Evolutionary conservation across 768 basidiomycete species (phyloP).

Genomic region (Leccinum uliginosum): DNA sequence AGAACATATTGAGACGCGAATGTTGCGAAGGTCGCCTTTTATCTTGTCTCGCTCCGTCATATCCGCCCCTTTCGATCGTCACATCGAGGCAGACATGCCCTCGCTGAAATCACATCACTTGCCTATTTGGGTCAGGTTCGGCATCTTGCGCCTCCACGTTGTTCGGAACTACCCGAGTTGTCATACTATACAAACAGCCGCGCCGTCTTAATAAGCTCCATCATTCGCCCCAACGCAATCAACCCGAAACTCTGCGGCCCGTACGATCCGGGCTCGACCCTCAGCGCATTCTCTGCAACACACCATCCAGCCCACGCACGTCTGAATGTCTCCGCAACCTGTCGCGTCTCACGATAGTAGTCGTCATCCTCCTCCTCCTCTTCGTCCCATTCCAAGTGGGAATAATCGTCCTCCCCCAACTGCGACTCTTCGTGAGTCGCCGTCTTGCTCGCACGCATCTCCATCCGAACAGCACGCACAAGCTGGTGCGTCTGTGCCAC

Average conservation of each 20-base stretch:
- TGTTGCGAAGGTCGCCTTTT: conserved; percentile 18
- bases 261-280: conserved; percentile 25
- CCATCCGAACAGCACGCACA: conserved; percentile 33
- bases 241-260: conserved; percentile 45
- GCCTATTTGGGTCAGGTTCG: conserved; percentile 14
- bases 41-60: conserved; percentile 10
- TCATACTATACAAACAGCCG: conserved; percentile 1
- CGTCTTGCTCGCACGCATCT: conserved; percentile 22
- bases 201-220: conserved; percentile 36
- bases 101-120: conserved; percentile 28
- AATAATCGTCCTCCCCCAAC: conserved; percentile 25
- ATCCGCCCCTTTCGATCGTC: conserved; percentile 21
- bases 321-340: conserved; percentile 28
- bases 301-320: conserved; percentile 45
- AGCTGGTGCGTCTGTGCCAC: conserved; percentile 36
- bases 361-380: conserved; percentile 27
- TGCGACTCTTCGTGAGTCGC: conserved; percentile 15
- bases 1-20: conserved; percentile 14
- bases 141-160: conserved; percentile 25
- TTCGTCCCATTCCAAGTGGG: conserved; percentile 21
- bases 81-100: conserved; percentile 22
- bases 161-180: not conserved
- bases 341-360: conserved; percentile 26
- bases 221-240: conserved; percentile 39
- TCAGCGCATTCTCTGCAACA: conserved; percentile 31